phyloP scores from a whole-genome alignment of 2,329 filamentous ascomycete genomes.

The Amphichorda felina region DNA sequence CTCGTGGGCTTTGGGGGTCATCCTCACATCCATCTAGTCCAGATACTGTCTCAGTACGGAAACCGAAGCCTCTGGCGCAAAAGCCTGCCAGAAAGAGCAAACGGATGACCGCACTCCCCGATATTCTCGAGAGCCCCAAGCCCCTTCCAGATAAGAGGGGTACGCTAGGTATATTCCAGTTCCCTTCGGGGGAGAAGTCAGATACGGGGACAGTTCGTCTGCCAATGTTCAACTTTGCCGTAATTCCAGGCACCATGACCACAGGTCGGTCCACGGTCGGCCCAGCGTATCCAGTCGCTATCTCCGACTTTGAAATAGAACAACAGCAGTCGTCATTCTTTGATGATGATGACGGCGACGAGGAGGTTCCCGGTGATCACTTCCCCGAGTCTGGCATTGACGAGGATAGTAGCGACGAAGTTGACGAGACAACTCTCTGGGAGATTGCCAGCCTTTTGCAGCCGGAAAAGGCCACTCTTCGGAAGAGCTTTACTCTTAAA shows the following conservation, averaged over 20 bases:
- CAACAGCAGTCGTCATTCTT: slow-evolving; percentile 34
- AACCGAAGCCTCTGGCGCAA: slow-evolving; percentile 1
- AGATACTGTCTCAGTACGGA: slow-evolving; percentile 1
- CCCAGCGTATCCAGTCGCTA: slow-evolving; percentile 2
- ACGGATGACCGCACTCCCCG: slow-evolving; percentile 47
- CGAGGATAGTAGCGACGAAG: slow-evolving; percentile 35
- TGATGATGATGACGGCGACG: slow-evolving; percentile 40
- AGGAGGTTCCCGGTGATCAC: slow-evolving; percentile 33
- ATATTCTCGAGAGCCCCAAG: slow-evolving; percentile 50
- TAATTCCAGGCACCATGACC: slow-evolving; percentile 40
- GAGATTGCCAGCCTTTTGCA: slow-evolving; percentile 50
- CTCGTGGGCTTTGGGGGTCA: background rate
- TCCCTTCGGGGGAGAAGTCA: slow-evolving; percentile 53
- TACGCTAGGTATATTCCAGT: slow-evolving; percentile 53
- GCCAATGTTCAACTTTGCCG: slow-evolving; percentile 24
- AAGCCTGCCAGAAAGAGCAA: slow-evolving; percentile 34
- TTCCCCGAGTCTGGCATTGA: slow-evolving; percentile 17
- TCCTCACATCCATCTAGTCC: background rate
- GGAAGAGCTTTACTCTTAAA: slow-evolving; percentile 34
- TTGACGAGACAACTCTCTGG: slow-evolving; percentile 51
- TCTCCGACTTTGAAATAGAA: slow-evolving; percentile 9
- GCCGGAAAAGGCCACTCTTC: slow-evolving; percentile 37
- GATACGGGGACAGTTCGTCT: slow-evolving; percentile 35
- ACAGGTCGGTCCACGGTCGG: slow-evolving; percentile 10
- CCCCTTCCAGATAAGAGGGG: slow-evolving; percentile 45